phyloP scores from a whole-genome alignment of 1,139 yeast genomes.

The Blastobotrys arbuscula region DNA sequence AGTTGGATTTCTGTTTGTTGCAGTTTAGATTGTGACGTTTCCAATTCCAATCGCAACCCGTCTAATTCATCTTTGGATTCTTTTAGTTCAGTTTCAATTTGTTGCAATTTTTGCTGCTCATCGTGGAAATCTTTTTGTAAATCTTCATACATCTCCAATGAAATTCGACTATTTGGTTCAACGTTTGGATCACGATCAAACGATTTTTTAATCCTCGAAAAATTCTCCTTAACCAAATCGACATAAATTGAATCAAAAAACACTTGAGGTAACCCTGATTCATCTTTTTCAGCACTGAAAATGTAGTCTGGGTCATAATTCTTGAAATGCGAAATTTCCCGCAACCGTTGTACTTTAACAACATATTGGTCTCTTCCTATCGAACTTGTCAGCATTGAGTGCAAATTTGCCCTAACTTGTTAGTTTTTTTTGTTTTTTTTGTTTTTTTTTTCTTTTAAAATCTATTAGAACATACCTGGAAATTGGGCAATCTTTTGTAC shows the following conservation, averaged over 20 bases:
- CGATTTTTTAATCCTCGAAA: constrained; percentile 61
- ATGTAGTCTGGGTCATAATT: constrained; percentile 40
- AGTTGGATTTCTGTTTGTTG: constrained; percentile 5
- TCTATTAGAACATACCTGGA: constrained; percentile 30
- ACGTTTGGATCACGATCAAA: constrained; percentile 66
- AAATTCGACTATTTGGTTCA: constrained; percentile 62
- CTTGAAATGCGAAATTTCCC: constrained; percentile 51
- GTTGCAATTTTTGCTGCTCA: constrained; percentile 33
- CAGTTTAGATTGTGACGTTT: constrained; percentile 2
- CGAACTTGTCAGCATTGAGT: constrained; percentile 56
- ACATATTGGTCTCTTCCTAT: constrained; percentile 79
- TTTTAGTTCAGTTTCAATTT: constrained; percentile 24
- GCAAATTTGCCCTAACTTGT: constrained; percentile 48
- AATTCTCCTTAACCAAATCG: constrained; percentile 62
- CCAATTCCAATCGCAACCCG: constrained; percentile 11
- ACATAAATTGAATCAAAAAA: constrained; percentile 66
- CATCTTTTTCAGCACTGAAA: constrained; percentile 52
- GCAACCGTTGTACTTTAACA: constrained; percentile 66
- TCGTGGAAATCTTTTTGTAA: constrained; percentile 43
- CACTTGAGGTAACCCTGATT: constrained; percentile 81
- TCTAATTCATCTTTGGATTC: constrained; percentile 17
- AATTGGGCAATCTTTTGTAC: constrained; percentile 65
- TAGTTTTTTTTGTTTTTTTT: constrained; percentile 3
- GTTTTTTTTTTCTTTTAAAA: background rate
- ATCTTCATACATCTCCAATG: constrained; percentile 67